phyloP scores from a whole-genome alignment of 2,329 filamentous ascomycete species.

The Epichloe hybrida region DNA sequence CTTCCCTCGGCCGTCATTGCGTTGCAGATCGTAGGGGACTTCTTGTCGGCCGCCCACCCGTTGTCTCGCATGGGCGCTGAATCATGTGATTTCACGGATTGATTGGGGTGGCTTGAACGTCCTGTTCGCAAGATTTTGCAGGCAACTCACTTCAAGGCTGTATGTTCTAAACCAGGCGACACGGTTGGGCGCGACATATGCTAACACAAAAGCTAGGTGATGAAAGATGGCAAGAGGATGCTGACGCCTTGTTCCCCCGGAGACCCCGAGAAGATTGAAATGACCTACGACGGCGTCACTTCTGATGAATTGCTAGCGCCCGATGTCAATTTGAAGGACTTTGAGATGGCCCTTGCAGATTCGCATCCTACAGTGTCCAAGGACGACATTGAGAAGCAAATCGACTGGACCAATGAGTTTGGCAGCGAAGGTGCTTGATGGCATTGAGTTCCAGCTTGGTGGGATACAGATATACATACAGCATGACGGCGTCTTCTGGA shows the following conservation, averaged over 20 bases:
- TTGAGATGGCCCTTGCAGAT: conserved; percentile 79
- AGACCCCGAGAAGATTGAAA: conserved; percentile 72
- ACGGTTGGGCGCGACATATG: neutral
- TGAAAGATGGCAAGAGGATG: conserved; percentile 51
- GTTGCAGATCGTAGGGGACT: too few relatives aligned
- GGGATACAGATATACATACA: conserved; percentile 8
- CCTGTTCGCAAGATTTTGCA: conserved; percentile 94
- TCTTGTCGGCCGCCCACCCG: too few relatives aligned
- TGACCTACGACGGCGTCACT: conserved; percentile 83
- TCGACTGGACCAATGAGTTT: conserved; percentile 93
- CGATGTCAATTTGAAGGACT: conserved; percentile 77
- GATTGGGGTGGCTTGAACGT: too few relatives aligned
- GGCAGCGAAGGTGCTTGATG: conserved; percentile 65
- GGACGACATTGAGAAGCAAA: conserved; percentile 70
- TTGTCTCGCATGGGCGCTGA: neutral
- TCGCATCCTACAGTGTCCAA: conserved; percentile 81
- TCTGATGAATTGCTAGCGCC: conserved; percentile 78
- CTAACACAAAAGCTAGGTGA: conserved; percentile 39
- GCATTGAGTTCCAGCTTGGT: neutral
- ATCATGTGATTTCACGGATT: neutral
- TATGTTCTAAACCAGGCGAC: conserved; percentile 24
- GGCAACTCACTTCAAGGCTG: conserved; percentile 94
- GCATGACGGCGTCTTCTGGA: conserved; percentile 19
- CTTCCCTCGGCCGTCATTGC: too few relatives aligned
- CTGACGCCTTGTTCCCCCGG: conserved; percentile 90